Evolutionary conservation across 306 rosid species (phyloP).

Genomic region (Prunus dulcis): DNA sequence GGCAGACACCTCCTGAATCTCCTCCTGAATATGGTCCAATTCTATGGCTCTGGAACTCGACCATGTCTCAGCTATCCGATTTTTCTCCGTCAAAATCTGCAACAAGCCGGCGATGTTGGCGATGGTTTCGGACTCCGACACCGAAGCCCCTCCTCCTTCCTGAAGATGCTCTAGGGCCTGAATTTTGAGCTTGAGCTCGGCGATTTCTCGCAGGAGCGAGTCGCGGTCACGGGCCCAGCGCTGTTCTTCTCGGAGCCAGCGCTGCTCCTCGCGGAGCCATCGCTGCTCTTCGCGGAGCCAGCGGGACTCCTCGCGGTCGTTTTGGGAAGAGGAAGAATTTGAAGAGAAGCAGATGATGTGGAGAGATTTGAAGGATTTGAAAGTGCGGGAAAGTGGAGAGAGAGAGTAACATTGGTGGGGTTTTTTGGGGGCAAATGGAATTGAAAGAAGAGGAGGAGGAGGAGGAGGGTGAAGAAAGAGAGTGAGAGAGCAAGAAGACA

Average conservation of each 20-base stretch:
- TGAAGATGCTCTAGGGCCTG: constrained; percentile 46
- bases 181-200: constrained; percentile 58
- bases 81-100: constrained; percentile 67
- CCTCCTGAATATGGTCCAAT: constrained; percentile 40
- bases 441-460: background rate
- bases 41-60: constrained; percentile 35
- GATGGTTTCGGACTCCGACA: constrained; percentile 35
- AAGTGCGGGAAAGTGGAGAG: constrained; percentile 19
- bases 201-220: constrained; percentile 55
- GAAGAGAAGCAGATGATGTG: constrained; percentile 23
- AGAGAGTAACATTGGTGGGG: constrained; percentile 21
- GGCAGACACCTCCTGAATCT: constrained; percentile 25
- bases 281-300: constrained; percentile 92
- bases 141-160: constrained; percentile 28
- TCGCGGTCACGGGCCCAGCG: constrained; percentile 74
- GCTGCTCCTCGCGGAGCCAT: constrained; percentile 88
- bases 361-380: constrained; percentile 13
- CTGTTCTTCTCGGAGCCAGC: constrained; percentile 82
- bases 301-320: constrained; percentile 51
- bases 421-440: background rate
- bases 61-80: constrained; percentile 49
- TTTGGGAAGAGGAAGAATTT: constrained; percentile 30
- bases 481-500: background rate
- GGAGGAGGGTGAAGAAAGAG: constrained; percentile 15
- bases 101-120: constrained; percentile 46